Conservation (phyloP, 208 protist genomes). For the Leishmania guyanensis region DNA sequence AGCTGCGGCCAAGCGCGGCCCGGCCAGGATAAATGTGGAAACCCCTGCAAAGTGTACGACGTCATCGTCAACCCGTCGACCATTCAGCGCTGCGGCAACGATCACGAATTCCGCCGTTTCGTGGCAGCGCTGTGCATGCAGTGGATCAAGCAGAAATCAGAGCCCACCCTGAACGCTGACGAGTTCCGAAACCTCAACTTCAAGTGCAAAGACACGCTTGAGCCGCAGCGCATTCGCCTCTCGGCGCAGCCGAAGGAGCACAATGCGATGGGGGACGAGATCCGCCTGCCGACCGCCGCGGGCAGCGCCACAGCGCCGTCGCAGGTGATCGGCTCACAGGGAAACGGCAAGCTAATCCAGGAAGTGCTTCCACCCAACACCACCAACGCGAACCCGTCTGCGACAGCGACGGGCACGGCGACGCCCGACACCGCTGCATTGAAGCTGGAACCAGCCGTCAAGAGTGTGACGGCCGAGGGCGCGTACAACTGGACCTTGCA, state of each 20-base stretch:
- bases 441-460: constrained; percentile 22
- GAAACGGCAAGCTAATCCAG: constrained; percentile 62
- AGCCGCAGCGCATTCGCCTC: constrained; percentile 88
- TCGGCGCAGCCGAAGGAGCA: constrained; percentile 37
- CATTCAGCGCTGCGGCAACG: constrained; percentile 61
- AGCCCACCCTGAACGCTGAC: constrained; percentile 88
- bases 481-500: constrained; percentile 83
- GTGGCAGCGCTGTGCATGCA: constrained; percentile 88
- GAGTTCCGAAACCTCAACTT: constrained; percentile 90
- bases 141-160: constrained; percentile 90
- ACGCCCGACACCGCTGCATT: neutral
- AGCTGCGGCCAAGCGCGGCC: constrained; percentile 85
- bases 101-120: constrained; percentile 87
- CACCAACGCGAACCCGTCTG: neutral
- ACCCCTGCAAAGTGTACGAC: constrained; percentile 91
- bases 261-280: constrained; percentile 89
- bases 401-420: neutral
- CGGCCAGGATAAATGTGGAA: constrained; percentile 82
- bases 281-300: constrained; percentile 58
- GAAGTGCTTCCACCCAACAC: constrained; percentile 32
- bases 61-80: constrained; percentile 89
- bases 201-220: constrained; percentile 82
- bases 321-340: constrained; percentile 42
- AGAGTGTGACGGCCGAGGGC: constrained; percentile 47
- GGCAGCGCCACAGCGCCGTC: constrained; percentile 48